Conservation (phyloP, 2,329 filamentous ascomycete species). For the Aureobasidium melanogenum region DNA sequence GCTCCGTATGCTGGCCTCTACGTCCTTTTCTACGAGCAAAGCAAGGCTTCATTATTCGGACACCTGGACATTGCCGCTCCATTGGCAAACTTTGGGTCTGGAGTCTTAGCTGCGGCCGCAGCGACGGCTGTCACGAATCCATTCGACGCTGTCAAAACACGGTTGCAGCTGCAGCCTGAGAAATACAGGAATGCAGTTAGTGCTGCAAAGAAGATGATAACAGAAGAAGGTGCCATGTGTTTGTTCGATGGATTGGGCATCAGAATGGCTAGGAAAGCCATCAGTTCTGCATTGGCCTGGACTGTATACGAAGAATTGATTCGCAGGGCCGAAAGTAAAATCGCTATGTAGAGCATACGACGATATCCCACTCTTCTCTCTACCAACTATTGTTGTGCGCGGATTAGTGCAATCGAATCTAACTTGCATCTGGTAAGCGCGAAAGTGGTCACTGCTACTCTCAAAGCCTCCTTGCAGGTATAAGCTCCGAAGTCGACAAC, state of each 20-base stretch:
- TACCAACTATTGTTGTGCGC: neutral
- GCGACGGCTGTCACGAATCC: conserved; percentile 91
- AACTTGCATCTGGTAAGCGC: neutral
- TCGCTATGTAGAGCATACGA: conserved; percentile 1
- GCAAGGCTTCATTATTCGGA: conserved; percentile 47
- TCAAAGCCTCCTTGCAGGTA: neutral
- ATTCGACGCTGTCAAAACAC: conserved; percentile 92
- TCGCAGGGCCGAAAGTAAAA: conserved; percentile 51
- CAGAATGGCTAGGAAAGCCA: conserved; percentile 80
- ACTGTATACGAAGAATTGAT: conserved; percentile 94
- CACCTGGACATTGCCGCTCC: conserved; percentile 46
- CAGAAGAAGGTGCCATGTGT: conserved; percentile 68
- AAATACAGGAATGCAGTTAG: conserved; percentile 76
- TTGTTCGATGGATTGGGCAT: conserved; percentile 80
- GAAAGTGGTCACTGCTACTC: neutral
- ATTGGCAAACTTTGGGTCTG: conserved; percentile 65
- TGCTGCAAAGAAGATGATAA: conserved; percentile 67
- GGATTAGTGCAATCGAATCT: neutral
- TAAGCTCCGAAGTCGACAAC: neutral
- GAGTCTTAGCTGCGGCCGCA: conserved; percentile 67
- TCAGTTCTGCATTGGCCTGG: conserved; percentile 94
- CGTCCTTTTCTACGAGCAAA: conserved; percentile 84
- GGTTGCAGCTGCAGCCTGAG: conserved; percentile 80
- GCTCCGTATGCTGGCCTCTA: conserved; percentile 96
- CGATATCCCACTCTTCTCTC: neutral